phyloP scores from a whole-genome alignment of 2,329 filamentous ascomycete species.

The Talaromyces rugulosus region DNA sequence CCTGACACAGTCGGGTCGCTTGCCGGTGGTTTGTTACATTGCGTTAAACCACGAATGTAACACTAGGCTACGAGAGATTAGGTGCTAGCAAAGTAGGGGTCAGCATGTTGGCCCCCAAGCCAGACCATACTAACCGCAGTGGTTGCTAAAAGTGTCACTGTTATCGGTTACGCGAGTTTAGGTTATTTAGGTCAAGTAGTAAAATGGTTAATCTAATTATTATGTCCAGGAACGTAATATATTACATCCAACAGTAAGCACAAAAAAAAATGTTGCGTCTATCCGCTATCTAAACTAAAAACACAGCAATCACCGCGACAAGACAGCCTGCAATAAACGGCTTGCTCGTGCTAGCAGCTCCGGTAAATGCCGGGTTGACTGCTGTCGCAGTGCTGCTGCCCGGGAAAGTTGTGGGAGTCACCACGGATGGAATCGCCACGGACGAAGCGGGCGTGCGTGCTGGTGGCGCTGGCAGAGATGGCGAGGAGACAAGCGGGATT shows the following conservation, averaged over 20 bases:
- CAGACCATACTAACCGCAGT: too few relatives aligned
- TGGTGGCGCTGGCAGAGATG: not conserved
- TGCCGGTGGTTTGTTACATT: not conserved
- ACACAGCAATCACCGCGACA: not conserved
- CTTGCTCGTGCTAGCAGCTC: slow-evolving; percentile 4
- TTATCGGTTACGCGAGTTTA: too few relatives aligned
- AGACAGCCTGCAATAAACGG: not conserved
- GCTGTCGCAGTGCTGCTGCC: not conserved
- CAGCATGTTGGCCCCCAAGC: not conserved
- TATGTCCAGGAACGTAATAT: not conserved
- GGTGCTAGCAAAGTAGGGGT: not conserved
- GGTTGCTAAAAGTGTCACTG: too few relatives aligned
- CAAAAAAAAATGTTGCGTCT: not conserved
- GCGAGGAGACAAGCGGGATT: not conserved
- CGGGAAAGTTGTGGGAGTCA: not conserved
- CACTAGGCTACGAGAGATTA: not conserved
- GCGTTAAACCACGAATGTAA: not conserved
- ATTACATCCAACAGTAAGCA: not conserved
- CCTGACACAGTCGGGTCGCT: not conserved
- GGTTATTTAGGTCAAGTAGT: too few relatives aligned
- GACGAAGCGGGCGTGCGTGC: not conserved
- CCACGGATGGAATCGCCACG: not conserved
- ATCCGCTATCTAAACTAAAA: slow-evolving; percentile 7
- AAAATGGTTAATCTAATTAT: not conserved
- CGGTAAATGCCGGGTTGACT: slow-evolving; percentile 10